Percentiles rank a stretch among this genome's conserved stretches.
Evolutionary conservation across 495 filamentous ascomycete genomes (phyloP).

Genomic region (Aspergillus haitiensis): DNA sequence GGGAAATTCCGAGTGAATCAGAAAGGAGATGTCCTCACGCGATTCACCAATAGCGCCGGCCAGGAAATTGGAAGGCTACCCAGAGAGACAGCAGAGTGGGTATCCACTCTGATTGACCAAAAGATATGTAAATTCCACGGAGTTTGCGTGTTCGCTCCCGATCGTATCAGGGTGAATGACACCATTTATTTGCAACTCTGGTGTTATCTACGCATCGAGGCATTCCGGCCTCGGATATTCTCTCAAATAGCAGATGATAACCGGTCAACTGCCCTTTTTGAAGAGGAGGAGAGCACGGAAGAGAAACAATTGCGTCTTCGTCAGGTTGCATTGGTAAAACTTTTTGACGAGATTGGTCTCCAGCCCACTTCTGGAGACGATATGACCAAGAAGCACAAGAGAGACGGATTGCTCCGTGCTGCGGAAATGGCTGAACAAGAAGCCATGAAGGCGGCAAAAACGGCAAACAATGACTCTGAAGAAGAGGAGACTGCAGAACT

Average conservation of each 20-base stretch:
- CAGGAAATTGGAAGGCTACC: slow-evolving; percentile 87
- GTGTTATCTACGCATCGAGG: slow-evolving; percentile 70
- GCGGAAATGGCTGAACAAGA: slow-evolving; percentile 83
- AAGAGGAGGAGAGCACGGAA: slow-evolving; percentile 81
- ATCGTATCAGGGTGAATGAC: slow-evolving; percentile 82
- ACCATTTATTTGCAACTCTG: slow-evolving; percentile 86
- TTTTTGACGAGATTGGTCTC: slow-evolving; percentile 87
- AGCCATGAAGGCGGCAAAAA: slow-evolving; percentile 59
- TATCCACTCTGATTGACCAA: slow-evolving; percentile 90
- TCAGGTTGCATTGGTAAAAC: slow-evolving; percentile 81
- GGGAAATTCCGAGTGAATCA: slow-evolving; percentile 54
- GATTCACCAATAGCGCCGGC: slow-evolving; percentile 79
- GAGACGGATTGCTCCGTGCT: slow-evolving; percentile 78
- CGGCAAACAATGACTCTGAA: slow-evolving; percentile 50
- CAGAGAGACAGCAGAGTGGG: slow-evolving; percentile 88
- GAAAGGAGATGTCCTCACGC: slow-evolving; percentile 81
- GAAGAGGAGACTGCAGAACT: slow-evolving; percentile 89
- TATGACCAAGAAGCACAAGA: slow-evolving; percentile 74
- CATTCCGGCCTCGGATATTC: slow-evolving; percentile 65
- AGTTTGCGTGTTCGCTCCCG: slow-evolving; percentile 85
- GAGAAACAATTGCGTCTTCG: slow-evolving; percentile 81
- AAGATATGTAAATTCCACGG: slow-evolving; percentile 86
- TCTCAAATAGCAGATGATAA: slow-evolving; percentile 64
- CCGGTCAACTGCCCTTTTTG: slow-evolving; percentile 67
- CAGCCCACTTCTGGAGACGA: slow-evolving; percentile 70